Evolutionary conservation across 1,284 basidiomycete species (phyloP), one percentile per base, ranked within the genome.

Genomic region (Ustilago trichophora): DNA sequence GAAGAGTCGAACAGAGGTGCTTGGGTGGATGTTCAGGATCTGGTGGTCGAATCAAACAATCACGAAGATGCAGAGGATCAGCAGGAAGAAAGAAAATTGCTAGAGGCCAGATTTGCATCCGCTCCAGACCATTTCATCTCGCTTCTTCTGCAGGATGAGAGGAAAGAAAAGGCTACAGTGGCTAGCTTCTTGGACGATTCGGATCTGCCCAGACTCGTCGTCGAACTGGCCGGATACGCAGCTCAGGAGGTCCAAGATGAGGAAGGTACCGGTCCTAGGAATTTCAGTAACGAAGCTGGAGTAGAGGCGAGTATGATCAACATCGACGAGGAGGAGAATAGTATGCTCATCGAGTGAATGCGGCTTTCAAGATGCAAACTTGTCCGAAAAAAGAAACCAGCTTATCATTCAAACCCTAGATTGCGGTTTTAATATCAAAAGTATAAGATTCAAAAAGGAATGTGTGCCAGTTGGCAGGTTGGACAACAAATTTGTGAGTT

Each of bases 201-300:
- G 9, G 60, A 69, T 40, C 35, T 69, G 48, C 60, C 66, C 0
- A 36, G 60, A n/a, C 24, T 69, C 7, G 55, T 48, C 0, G 18
- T 26, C 9, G 59, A 64, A 26, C 12, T 69, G 38, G 66, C 66
- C 2, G 35, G 25, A 2, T 22, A 48, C 27, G 66, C 66, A 3
- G 65, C 65, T 0, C n/a, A n/a, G n/a, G n/a, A n/a, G n/a, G n/a
- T n/a, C n/a, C n/a, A n/a, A n/a, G n/a, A n/a, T n/a, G n/a, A n/a
- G n/a, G n/a, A n/a, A n/a, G n/a, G n/a, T n/a, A n/a, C n/a, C n/a
- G n/a, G n/a, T n/a, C n/a, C n/a, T n/a, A n/a, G n/a, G n/a, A n/a
- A n/a, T n/a, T n/a, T n/a, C n/a, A n/a, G n/a, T n/a, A n/a, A n/a
- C n/a, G n/a, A n/a, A 3, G 22, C 7, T 29, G 29, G 7, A 21